A percentile compares a stretch with the other conserved stretches of the same genome.
phyloP scores from a whole-genome alignment of 129 eudicot genomes.

The Lactuca sativa region DNA sequence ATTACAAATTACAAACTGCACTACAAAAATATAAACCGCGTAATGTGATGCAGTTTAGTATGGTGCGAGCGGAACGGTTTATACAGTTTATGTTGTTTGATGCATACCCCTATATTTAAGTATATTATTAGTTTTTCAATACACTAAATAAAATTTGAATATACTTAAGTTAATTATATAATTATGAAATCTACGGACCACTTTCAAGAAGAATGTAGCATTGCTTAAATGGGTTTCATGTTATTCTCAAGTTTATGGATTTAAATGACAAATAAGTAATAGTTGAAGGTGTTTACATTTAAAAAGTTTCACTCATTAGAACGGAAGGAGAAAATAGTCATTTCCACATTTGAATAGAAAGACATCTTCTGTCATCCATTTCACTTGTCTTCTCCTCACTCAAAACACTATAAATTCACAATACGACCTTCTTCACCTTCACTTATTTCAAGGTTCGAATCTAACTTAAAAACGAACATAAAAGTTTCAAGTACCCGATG shows the following conservation, averaged over 20 bases:
- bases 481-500: slow-evolving; percentile 17
- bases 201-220: neutral
- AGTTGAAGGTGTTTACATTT: slow-evolving; percentile 18
- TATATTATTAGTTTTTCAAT: too few species aligned
- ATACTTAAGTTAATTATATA: neutral
- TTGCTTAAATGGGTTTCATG: neutral
- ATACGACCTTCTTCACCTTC: slow-evolving; percentile 24
- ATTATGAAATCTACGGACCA: neutral
- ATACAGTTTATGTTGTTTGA: too few species aligned
- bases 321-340: slow-evolving; percentile 24
- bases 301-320: slow-evolving; percentile 2
- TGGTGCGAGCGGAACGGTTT: too few species aligned
- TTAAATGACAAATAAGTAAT: slow-evolving; percentile 17
- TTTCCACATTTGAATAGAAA: slow-evolving; percentile 23
- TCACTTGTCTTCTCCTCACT: slow-evolving; percentile 21
- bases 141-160: too few species aligned
- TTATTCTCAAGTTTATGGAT: slow-evolving; percentile 10
- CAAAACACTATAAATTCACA: slow-evolving; percentile 29
- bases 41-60: too few species aligned
- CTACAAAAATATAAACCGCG: too few species aligned
- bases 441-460: slow-evolving; percentile 17
- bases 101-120: too few species aligned
- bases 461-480: neutral
- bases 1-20: too few species aligned
- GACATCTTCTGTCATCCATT: slow-evolving; percentile 39